These are phyloP conservation scores for Phytophthora melonis DNA, from an alignment of 352 stramenopile species.

Conservation along the genomic window DNA sequence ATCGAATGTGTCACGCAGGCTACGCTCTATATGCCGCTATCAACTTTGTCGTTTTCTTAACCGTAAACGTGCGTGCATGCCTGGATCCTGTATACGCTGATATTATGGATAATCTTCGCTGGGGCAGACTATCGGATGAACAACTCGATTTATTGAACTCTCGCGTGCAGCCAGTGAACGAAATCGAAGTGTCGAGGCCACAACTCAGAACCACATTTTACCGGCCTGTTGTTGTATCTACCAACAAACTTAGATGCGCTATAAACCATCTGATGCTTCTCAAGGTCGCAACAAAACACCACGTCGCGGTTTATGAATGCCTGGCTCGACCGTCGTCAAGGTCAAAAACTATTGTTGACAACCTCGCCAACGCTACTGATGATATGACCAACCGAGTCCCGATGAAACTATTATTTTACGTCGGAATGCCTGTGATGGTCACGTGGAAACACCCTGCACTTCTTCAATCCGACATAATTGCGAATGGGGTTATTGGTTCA, in stretches of 20 bases:
- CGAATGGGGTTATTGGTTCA: neutral
- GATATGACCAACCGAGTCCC: neutral
- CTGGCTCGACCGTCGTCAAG: neutral
- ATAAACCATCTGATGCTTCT: neutral
- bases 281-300: neutral
- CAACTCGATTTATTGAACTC: too few relatives aligned
- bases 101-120: too few relatives aligned
- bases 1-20: too few relatives aligned
- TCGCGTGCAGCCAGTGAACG: too few relatives aligned
- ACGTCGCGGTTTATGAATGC: neutral
- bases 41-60: too few relatives aligned
- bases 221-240: neutral
- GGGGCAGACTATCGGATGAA: too few relatives aligned
- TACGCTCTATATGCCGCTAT: too few relatives aligned
- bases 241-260: neutral
- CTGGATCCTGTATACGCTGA: too few relatives aligned
- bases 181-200: too few relatives aligned
- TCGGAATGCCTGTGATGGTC: neutral
- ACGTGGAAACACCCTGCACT: neutral
- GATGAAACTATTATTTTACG: neutral
- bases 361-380: neutral
- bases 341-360: neutral
- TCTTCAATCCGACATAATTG: neutral
- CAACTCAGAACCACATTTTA: neutral
- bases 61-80: too few relatives aligned